A percentile compares a stretch with the other conserved stretches of the same genome.
Evolutionary conservation across 2,329 filamentous ascomycete genomes (phyloP).

Genomic region (Volutella citrinella): DNA sequence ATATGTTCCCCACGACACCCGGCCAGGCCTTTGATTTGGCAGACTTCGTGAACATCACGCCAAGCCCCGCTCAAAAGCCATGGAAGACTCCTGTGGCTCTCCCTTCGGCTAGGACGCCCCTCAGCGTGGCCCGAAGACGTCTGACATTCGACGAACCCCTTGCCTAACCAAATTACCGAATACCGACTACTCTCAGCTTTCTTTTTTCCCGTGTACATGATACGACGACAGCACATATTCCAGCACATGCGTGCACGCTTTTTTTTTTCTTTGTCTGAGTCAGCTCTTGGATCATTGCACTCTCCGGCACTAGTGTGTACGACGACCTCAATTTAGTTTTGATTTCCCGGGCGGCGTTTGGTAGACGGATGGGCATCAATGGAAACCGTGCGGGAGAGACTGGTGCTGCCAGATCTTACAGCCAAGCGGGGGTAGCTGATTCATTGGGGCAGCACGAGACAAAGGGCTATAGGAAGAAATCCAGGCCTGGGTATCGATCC

Average conservation of each 20-base stretch:
- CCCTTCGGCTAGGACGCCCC: slow-evolving; percentile 48
- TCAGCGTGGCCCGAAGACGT: slow-evolving; percentile 68
- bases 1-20: slow-evolving; percentile 72
- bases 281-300: neutral
- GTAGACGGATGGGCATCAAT: neutral
- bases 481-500: too few species aligned
- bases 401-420: neutral
- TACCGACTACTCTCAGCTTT: too few species aligned
- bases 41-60: slow-evolving; percentile 96
- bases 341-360: neutral
- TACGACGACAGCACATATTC: slow-evolving; percentile 33
- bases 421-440: neutral
- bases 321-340: neutral
- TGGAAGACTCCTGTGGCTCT: slow-evolving; percentile 77
- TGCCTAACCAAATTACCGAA: too few species aligned
- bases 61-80: slow-evolving; percentile 84
- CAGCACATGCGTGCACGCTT: slow-evolving; percentile 20
- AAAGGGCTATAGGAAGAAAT: too few species aligned
- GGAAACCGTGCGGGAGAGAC: neutral
- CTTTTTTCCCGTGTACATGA: slow-evolving; percentile 32
- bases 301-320: neutral
- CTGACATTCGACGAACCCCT: slow-evolving; percentile 76
- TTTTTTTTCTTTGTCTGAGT: slow-evolving; percentile 13
- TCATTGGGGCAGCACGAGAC: too few species aligned
- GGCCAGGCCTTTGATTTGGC: slow-evolving; percentile 86